Base-by-base conservation (phyloP, 805 yeast species). In the Nakazawaea populi region DNA sequence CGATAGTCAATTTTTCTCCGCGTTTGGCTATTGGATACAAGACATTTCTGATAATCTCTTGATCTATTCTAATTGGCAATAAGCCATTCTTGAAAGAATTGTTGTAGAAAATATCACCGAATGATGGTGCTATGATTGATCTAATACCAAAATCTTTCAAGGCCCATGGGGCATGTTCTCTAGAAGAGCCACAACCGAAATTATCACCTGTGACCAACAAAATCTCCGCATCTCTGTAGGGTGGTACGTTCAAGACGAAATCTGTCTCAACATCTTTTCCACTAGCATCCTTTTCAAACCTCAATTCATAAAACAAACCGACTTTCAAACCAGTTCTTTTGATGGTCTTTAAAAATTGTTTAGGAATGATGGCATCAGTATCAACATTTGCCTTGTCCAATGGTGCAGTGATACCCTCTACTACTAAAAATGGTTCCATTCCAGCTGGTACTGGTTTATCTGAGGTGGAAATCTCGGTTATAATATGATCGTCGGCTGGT, bases 141-240 rank as follows among this genome's bases (percentile, higher is more conserved):
- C 87, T 85, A 69, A 94, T 90, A 70, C 99, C 99, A 63, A 94
- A 94, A 72, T 94, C 99, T 63, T 90, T 91, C 58, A 94, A 78
- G 2, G 99, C 98, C 99, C 99, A 94, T 52, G 99, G 98, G 35
- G 99, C 99, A 64, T 94, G 99, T 71, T 94, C 99, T 79, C 99
- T 89, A 1, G 97, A 91, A 40, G 97, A 91, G 63, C 99, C 99
- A 75, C 99, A 94, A 58, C 99, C 99, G 66, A 94, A 94, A 76
- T 94, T 94, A 66, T 89, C 96, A 68, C 99, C 99, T 42, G 95
- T 83, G 54, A 90, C 96, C 59, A 92, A 85, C 58, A 94, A 74
- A 59, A 92, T 85, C 69, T 87, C 83, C 24, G 98, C 85, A 28
- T 77, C 62, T 58, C 84, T 80, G 76, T 83, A 92, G 48, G 97